These are phyloP conservation scores for Aquilaria yunnanensis DNA, from an alignment of 345 rosid genomes.

Conservation along the genomic window DNA sequence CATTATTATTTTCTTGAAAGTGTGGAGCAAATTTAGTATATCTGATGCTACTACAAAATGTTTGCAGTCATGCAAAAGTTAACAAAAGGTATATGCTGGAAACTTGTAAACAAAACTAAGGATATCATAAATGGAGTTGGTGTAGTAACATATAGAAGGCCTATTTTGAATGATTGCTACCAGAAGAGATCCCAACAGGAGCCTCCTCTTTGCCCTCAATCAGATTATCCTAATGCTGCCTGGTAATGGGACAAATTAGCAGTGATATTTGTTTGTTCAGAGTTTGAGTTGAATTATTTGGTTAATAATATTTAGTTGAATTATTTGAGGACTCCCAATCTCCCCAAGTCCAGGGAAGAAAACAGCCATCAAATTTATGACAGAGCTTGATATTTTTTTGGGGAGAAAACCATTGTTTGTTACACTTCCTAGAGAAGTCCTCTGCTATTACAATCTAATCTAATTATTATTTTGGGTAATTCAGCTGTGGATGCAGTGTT, in stretches of 20 bases:
- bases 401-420: too few relatives aligned
- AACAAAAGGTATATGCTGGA: slow-evolving; percentile 79
- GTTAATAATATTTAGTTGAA: too few relatives aligned
- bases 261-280: too few relatives aligned
- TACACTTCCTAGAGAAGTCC: too few relatives aligned
- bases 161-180: slow-evolving; percentile 70
- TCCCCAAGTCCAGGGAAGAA: too few relatives aligned
- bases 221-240: slow-evolving; percentile 90
- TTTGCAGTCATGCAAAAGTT: slow-evolving; percentile 72
- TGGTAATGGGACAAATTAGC: slow-evolving; percentile 31
- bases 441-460: slow-evolving; percentile 7
- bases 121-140: slow-evolving; percentile 71
- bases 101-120: slow-evolving; percentile 51
- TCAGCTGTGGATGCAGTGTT: too few relatives aligned
- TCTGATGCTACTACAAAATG: slow-evolving; percentile 15
- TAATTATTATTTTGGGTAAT: not conserved
- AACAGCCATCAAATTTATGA: too few relatives aligned
- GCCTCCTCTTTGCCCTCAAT: slow-evolving; percentile 62
- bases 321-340: too few relatives aligned
- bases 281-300: too few relatives aligned
- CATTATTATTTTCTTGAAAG: not conserved
- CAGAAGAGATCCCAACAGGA: slow-evolving; percentile 47
- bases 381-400: too few relatives aligned
- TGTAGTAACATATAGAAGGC: slow-evolving; percentile 68
- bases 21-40: slow-evolving; percentile 11